Conservation (phyloP, 2,329 filamentous ascomycete species). For the Davidsoniella eucalypti region DNA sequence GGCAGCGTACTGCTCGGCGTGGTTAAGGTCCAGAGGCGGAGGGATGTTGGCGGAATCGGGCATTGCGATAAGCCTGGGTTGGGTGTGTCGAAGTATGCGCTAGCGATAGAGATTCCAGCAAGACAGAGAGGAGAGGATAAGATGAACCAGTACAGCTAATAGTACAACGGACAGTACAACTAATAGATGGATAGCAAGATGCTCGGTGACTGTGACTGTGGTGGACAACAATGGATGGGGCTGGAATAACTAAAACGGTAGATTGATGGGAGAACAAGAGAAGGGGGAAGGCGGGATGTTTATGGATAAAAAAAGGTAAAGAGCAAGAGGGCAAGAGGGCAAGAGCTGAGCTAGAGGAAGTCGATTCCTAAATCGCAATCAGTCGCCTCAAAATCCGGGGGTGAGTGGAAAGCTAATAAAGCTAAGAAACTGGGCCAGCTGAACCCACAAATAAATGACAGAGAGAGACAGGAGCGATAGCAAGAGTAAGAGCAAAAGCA, state of each 20-base stretch:
- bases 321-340: neutral
- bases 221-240: neutral
- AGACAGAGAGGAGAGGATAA: neutral
- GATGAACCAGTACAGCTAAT: neutral
- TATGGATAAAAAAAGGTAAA: neutral
- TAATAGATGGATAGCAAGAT: too few species aligned
- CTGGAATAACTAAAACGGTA: neutral
- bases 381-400: constrained; percentile 3
- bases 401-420: constrained; percentile 1
- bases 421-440: constrained; percentile 1
- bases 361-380: too few species aligned
- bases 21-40: constrained; percentile 7
- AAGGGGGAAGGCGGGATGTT: neutral
- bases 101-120: neutral
- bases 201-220: neutral
- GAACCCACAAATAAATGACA: neutral
- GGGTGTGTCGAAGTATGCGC: constrained; percentile 8
- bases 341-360: neutral
- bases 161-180: too few species aligned
- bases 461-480: neutral
- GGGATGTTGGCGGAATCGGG: constrained; percentile 7
- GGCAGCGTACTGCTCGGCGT: constrained; percentile 13
- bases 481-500: neutral
- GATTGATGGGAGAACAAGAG: neutral
- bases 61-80: neutral